These are phyloP conservation scores for Smittium mucronatum DNA, from an alignment of 371 early-diverging fungal genomes.

Conservation along the genomic window DNA sequence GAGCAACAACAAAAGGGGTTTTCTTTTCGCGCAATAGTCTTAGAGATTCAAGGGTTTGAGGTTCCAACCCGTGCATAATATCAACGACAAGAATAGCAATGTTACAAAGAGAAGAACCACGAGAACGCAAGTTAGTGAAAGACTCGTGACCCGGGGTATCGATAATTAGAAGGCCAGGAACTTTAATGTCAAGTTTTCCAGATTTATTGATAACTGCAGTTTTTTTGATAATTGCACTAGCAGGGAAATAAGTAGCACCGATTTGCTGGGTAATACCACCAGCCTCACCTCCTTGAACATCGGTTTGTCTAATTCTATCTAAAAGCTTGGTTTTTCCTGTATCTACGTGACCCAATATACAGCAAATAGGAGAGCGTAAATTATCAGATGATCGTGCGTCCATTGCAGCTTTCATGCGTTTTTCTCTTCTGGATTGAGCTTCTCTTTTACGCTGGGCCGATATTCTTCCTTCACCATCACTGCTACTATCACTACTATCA, in stretches of 20 bases:
- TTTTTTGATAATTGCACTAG: slow-evolving; percentile 83
- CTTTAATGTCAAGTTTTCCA: slow-evolving; percentile 49
- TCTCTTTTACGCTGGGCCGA: slow-evolving; percentile 60
- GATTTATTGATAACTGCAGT: slow-evolving; percentile 57
- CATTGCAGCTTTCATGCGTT: slow-evolving; percentile 62
- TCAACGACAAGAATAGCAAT: slow-evolving; percentile 99
- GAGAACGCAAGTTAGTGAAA: slow-evolving; percentile 95
- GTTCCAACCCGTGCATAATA: slow-evolving; percentile 99
- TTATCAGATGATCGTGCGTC: slow-evolving; percentile 76
- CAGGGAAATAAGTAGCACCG: slow-evolving; percentile 99
- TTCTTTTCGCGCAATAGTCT: slow-evolving; percentile 85
- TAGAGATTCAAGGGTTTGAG: slow-evolving; percentile 98
- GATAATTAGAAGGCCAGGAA: slow-evolving; percentile 98
- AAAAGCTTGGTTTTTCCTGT: slow-evolving; percentile 98
- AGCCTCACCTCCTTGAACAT: slow-evolving; percentile 99
- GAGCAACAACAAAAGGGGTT: slow-evolving; percentile 99
- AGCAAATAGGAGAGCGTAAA: slow-evolving; percentile 97
- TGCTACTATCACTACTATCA: slow-evolving; percentile 23
- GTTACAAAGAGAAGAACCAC: slow-evolving; percentile 99
- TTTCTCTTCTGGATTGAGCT: slow-evolving; percentile 58
- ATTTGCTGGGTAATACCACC: slow-evolving; percentile 99
- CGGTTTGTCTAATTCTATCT: slow-evolving; percentile 99
- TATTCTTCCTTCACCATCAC: slow-evolving; percentile 39
- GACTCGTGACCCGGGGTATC: slow-evolving; percentile 99
- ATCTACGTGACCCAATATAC: slow-evolving; percentile 99